phyloP scores from a whole-genome alignment of 352 stramenopile genomes.

The Phytophthora sojae region DNA sequence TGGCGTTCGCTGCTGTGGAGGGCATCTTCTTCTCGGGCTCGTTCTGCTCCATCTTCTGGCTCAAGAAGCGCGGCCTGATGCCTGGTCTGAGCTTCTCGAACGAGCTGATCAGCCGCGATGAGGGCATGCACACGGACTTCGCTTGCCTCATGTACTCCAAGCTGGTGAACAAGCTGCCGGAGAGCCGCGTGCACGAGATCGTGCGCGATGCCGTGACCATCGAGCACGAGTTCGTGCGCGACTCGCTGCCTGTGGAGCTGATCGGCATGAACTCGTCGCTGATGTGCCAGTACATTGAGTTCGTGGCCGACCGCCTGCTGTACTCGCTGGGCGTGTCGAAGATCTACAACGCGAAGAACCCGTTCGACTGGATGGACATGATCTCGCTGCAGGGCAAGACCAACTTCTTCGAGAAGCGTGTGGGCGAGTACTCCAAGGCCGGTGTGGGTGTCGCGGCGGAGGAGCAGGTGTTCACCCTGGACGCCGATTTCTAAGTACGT shows the following conservation, averaged over 20 bases:
- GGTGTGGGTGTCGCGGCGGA: constrained; percentile 92
- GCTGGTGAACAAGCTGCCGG: constrained; percentile 96
- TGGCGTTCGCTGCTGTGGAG: constrained; percentile 98
- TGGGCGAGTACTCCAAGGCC: constrained; percentile 99
- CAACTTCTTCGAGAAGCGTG: constrained; percentile 99
- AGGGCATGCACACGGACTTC: constrained; percentile 99
- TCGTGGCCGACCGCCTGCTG: constrained; percentile 97
- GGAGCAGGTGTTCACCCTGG: constrained; percentile 93
- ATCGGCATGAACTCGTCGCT: constrained; percentile 99
- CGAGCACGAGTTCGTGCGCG: constrained; percentile 98
- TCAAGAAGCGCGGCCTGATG: constrained; percentile 99
- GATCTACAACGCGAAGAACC: constrained; percentile 95
- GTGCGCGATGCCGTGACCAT: constrained; percentile 96
- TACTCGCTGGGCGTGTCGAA: constrained; percentile 92
- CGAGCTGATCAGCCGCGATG: constrained; percentile 98
- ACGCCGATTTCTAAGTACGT: constrained; percentile 92
- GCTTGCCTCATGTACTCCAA: constrained; percentile 99
- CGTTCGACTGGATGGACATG: constrained; percentile 99
- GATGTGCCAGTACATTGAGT: constrained; percentile 99
- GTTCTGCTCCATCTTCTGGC: constrained; percentile 99
- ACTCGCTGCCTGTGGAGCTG: constrained; percentile 97
- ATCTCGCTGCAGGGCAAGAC: constrained; percentile 95
- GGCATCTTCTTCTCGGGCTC: constrained; percentile 99
- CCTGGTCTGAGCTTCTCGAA: constrained; percentile 99
- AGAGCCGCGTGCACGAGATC: constrained; percentile 94